phyloP scores from a whole-genome alignment of 1,284 basidiomycete genomes.

The Moniliophthora roreri region DNA sequence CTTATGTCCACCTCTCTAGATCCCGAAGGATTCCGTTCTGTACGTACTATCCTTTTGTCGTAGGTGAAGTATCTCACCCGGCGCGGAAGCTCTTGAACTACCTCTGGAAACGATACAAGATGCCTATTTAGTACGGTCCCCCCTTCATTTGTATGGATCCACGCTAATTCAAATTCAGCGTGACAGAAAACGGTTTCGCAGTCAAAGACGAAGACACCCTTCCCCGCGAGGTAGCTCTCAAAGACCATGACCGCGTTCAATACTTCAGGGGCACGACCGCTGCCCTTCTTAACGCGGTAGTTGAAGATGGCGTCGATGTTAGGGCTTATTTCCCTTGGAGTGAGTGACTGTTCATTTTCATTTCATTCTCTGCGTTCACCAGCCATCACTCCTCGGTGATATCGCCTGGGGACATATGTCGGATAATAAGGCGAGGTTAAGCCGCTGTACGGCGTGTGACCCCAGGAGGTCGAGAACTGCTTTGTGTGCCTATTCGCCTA shows the following conservation, averaged over 20 bases:
- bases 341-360: conserved; percentile 24
- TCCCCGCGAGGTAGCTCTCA: conserved; percentile 52
- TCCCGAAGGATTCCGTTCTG: conserved; percentile 57
- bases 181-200: conserved; percentile 75
- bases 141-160: not conserved
- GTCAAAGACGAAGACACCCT: conserved; percentile 64
- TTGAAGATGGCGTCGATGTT: conserved; percentile 66
- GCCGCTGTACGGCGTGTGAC: no score
- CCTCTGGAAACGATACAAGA: conserved; percentile 67
- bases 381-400: not conserved
- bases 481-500: not conserved
- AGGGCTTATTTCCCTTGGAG: conserved; percentile 75
- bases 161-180: conserved; percentile 29
- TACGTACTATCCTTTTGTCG: conserved; percentile 21
- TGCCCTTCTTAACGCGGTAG: conserved; percentile 58
- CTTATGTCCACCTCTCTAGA: conserved; percentile 32
- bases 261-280: conserved; percentile 69
- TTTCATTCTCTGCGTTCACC: not conserved
- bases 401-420: not conserved
- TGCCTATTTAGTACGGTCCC: conserved; percentile 66
- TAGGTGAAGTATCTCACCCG: conserved; percentile 21
- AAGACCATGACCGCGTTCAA: conserved; percentile 65
- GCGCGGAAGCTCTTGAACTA: conserved; percentile 63
- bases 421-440: not conserved
- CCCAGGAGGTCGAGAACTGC: no score